Evolutionary conservation across 2,329 filamentous ascomycete species (phyloP), one percentile per base, ranked within the genome.

Genomic region (Chaetomiaceae sp.): DNA sequence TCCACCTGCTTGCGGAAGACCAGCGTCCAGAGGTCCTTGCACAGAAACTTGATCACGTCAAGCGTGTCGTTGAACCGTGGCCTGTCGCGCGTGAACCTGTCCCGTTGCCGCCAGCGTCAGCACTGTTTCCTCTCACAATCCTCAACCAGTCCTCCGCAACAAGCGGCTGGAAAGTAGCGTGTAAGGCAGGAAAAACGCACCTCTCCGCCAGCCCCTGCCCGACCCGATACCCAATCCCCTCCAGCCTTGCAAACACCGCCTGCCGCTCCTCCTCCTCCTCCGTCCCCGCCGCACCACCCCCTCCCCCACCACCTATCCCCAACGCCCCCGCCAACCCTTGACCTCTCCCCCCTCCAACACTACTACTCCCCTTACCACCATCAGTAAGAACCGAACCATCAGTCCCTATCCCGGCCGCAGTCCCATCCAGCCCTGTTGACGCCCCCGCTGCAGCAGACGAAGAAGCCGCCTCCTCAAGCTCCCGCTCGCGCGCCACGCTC

Each of bases 1-100:
- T 98, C 93, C 61, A 98, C 88, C 66, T 97, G 94, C 69, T 98
- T 98, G 63, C 87, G 79, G 67, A 96, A 98, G 14, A 96, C 79
- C 17, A 97, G 75, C 27, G 82, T 89, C 93, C 93, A 98, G 36
- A 98, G 75, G 65, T 98, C 93, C 72, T 98, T 98, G 78, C 93
- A 98, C 40, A 98, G 75, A 62, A 98, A 97, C 66, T 98, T 98
- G 65, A 98, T 98, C 40, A 90, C 86, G 62, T 97, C 93, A 34
- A 98, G 79, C 4, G 90, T 90, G 58, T 95, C 89, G 51, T 84
- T 87, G 63, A 96, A 94, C 39, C 89, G 86, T 33, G 91, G 88
- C 42, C 88, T 78, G 64, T 94, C 86, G 61, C 79, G 76, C 9
- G 86, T 88, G 71, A 93, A 90, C 43, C 86, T 89, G 57, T n/a